These are phyloP conservation scores for Agaricales sp. DNA, from an alignment of 1,284 basidiomycete species.

Conservation along the genomic window DNA sequence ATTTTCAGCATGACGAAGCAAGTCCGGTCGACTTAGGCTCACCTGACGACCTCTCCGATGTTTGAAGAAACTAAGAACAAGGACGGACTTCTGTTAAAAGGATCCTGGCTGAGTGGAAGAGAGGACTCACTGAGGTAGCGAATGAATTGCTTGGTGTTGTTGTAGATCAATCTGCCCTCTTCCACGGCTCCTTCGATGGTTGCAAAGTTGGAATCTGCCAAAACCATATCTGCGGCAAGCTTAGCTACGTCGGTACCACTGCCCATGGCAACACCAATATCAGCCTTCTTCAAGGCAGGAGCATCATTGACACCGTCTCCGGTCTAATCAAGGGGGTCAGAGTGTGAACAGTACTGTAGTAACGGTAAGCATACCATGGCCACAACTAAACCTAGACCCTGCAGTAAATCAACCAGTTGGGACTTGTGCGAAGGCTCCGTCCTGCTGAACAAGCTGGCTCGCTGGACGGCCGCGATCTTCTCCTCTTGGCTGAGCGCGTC, in stretches of 20 bases:
- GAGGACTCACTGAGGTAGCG: conserved; percentile 68
- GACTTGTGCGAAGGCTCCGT: conserved; percentile 96
- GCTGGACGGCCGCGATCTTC: conserved; percentile 78
- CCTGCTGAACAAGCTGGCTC: conserved; percentile 84
- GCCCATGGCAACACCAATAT: conserved; percentile 99
- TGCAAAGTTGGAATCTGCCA: conserved; percentile 82
- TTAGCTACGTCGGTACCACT: conserved; percentile 98
- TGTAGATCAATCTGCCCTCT: conserved; percentile 95
- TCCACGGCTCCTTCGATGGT: conserved; percentile 95
- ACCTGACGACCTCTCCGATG: conserved; percentile 95
- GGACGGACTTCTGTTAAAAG: conserved; percentile 24
- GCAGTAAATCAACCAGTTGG: conserved; percentile 92
- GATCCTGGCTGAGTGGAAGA: conserved; percentile 9
- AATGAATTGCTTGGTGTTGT: conserved; percentile 98
- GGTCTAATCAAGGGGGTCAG: conserved; percentile 36
- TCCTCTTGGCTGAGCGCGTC: conserved; percentile 74
- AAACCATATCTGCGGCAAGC: conserved; percentile 94
- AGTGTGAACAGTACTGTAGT: conserved; percentile 8
- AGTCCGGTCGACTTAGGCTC: conserved; percentile 9
- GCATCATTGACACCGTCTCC: conserved; percentile 97
- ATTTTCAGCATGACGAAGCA: conserved; percentile 6
- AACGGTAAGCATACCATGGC: conserved; percentile 72
- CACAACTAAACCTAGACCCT: conserved; percentile 87
- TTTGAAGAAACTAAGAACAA: conserved; percentile 79
- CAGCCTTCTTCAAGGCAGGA: conserved; percentile 92